These are phyloP conservation scores for Suillus placidus DNA, from an alignment of 768 basidiomycete species.

Conservation along the genomic window DNA sequence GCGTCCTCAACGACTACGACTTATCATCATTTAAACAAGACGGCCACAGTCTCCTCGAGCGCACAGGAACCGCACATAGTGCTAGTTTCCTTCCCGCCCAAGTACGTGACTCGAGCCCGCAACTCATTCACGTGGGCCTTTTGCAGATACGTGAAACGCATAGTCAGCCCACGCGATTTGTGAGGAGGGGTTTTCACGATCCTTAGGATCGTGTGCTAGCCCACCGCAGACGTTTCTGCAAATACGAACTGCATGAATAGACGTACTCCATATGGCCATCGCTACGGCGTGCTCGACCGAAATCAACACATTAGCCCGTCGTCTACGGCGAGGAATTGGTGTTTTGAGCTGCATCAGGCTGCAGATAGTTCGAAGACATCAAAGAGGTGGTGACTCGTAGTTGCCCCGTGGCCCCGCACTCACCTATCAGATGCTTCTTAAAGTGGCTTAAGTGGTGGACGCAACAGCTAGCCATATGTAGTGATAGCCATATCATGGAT, in stretches of 20 bases:
- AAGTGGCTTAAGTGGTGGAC: too few species aligned
- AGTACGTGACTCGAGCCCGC: background rate
- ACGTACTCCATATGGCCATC: too few species aligned
- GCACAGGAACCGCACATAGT: conserved; percentile 15
- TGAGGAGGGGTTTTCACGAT: background rate
- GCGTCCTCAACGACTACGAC: conserved; percentile 11
- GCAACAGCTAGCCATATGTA: background rate
- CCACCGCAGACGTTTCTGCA: too few species aligned
- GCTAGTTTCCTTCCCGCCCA: background rate
- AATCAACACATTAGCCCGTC: too few species aligned
- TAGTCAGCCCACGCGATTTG: background rate
- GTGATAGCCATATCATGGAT: background rate
- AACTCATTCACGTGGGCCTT: background rate
- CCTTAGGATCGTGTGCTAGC: background rate
- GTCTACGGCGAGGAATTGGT: too few species aligned
- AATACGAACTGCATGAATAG: too few species aligned
- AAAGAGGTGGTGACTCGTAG: too few species aligned
- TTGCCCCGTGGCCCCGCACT: too few species aligned
- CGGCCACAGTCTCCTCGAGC: background rate
- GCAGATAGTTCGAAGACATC: too few species aligned
- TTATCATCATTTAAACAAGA: background rate
- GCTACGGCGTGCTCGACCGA: too few species aligned
- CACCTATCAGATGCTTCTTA: too few species aligned
- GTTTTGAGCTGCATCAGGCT: too few species aligned
- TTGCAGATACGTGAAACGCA: background rate